Base-by-base conservation (phyloP, 306 rosid genomes). In the Lathyrus tuberosus region DNA sequence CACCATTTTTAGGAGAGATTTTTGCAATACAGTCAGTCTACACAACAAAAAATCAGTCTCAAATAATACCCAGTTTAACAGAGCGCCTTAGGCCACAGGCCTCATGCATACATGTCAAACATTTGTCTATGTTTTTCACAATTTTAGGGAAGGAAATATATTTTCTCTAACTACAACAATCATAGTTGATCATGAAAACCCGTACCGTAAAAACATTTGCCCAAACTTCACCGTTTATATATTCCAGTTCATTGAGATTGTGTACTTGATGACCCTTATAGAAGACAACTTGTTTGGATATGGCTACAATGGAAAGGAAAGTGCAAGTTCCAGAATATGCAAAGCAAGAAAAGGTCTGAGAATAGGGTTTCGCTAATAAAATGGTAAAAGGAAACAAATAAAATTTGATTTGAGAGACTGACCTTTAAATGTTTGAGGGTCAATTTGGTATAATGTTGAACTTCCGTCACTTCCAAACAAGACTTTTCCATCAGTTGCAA, bases 381-480 rank as follows among this genome's bases (percentile, higher is more conserved):
- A 42, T 24, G 52, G 75, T 47, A 31, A 52, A 59, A 59, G 7
- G 56, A 74, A 78, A 65, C 43, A 46, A 38, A 57, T 24, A 37
- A 16, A 46, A 56, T 8, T 56, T 75, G 41, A n/a, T 12, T 17
- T 4, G 35, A 28, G n/a, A n/a, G 57, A 76, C 56, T 38, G 20
- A 93, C 98, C 91, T 90, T 75, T 80, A 54, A 86, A 77, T 43
- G 92, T 85, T 62, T 65, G 72, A 47, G 94, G 95, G 80, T 94
- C 84, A 56, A 94, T 66, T 76, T 79, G 72, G 79, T 94, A 90
- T 77, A 94, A 75, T 58, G 87, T 68, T 77, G 97, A 88, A 24
- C 89, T 78, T 60, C 98, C 98, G 70, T 90, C 98, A 80, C 89
- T 94, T 80, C 98, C 98, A 81, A 81, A 94, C 79, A 93, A 71